Base-by-base conservation (phyloP, 257 asterid species). In the Solanum chiquidenum region DNA sequence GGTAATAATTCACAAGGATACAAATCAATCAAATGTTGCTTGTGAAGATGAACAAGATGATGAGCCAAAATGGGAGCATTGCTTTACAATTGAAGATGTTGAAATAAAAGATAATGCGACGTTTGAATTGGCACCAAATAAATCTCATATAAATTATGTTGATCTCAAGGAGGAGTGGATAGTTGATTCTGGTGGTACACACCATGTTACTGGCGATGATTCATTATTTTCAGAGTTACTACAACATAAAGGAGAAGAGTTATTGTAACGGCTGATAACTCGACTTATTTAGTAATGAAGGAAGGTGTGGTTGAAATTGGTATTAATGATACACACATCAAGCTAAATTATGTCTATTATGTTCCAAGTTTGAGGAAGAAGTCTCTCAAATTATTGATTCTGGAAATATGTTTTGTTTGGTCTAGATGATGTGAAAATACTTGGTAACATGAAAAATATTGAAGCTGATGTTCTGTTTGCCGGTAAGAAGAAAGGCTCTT, bases 321-420 rank as follows among this genome's bases (percentile, higher is more conserved):
- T 49, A 49, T 49, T 16, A 16, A 16, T 49, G 60, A 49, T 49
- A 49, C 60, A 49, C 5, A 49, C 58, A 49, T 49, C 33, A 82
- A 64, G 73, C 7, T 87, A 52, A 68, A 87, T 20, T 74, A 87
- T 5, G 87, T 87, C 71, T 89, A 21, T 55, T 88, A 85, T 85
- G 83, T 85, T 69, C 86, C 14, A 68, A 37, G 87, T 46, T 86
- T 86, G 64, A 83, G 38, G 34, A 49, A 88, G 23, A 66, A 8
- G 12, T 88, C 2, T 79, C 90, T 25, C 89, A 88, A 34, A 86
- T 90, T 21, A 86, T 64, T 3, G 13, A 86, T 31, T 90, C 83
- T 69, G 29, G 58, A 66, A 87, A 58, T 88, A 77, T 84, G 74
- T 86, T 66, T 46, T 88, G 18, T 86, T 90, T 37, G 23, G 88